Base-by-base conservation (phyloP, 108 stramenopile genomes). In the Skeletonema marinoi region DNA sequence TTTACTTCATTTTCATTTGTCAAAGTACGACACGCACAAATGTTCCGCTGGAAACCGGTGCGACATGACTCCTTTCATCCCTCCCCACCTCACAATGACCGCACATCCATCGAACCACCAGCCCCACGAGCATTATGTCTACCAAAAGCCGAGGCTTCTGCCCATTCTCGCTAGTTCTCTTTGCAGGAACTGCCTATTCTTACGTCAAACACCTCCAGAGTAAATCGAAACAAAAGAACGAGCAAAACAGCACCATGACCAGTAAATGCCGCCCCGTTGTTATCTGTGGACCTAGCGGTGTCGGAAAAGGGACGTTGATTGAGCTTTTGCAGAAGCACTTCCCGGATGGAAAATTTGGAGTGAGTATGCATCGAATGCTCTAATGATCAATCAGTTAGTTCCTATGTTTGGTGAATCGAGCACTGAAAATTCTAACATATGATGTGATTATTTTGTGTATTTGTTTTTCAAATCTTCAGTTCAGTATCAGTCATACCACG, bases 401-500 rank as follows among this genome's bases (percentile, higher is more conserved):
- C 3, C 10, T 41, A 12, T 12, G 39, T 11, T 1, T 35, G 11
- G 39, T 11, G 39, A 39, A 39, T 39, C 11, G 10, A 41, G 39
- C 39, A 12, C 10, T 41, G 39, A 41, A 9, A 41, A 12, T 41
- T 11, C 39, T 41, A 12, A 41, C 39, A 12, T 11, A 41, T 41
- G 11, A 46, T 46, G 44, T 46, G 44, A 8, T 29, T 25, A 56
- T 29, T 56, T 56, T 56, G 6, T 21, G 6, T 10, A 9, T 56
- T 25, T 56, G 17, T 56, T 9, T 29, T 2, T 17, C 25, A 21
- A 4, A 56, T 56, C 54, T 9, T 25, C 25, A 56, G 54, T 97
- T 99, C 73, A 88, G 88, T 36, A 96, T 98, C n/a, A 93, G 90
- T 38, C 98, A 98, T 75, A 98, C 98, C 33, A 98, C 98, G 5